Conservation (phyloP, 495 filamentous ascomycete genomes). For the Talaromyces borbonicus region DNA sequence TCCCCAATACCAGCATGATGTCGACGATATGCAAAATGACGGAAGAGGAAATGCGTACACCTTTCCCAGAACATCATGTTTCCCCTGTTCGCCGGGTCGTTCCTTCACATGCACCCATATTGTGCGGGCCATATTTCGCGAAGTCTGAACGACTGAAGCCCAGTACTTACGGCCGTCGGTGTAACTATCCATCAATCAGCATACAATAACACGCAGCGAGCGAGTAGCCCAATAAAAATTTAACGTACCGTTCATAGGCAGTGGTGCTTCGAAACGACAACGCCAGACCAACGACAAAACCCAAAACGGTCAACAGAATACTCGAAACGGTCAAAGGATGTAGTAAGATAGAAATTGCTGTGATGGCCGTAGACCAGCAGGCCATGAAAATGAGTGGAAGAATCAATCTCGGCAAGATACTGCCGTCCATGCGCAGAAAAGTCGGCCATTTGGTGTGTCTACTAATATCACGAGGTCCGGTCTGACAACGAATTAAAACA, state of each 20-base stretch:
- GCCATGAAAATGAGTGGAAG: constrained; percentile 59
- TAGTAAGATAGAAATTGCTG: constrained; percentile 46
- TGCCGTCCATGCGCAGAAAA: constrained; percentile 71
- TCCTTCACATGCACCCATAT: constrained; percentile 71
- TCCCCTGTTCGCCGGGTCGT: constrained; percentile 49
- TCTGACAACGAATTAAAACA: too few species aligned
- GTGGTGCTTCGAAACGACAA: constrained; percentile 77
- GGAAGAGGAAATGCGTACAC: constrained; percentile 27
- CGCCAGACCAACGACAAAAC: constrained; percentile 81
- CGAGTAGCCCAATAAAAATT: background rate
- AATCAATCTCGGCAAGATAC: constrained; percentile 72
- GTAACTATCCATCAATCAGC: constrained; percentile 28
- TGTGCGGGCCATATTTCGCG: constrained; percentile 62
- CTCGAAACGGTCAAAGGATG: constrained; percentile 47
- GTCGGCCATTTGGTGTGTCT: constrained; percentile 75
- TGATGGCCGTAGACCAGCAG: constrained; percentile 61
- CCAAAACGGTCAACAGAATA: constrained; percentile 71
- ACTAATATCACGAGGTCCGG: constrained; percentile 56
- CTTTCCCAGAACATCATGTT: constrained; percentile 64
- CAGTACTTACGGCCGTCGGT: constrained; percentile 69
- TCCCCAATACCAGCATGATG: too few species aligned
- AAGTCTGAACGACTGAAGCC: constrained; percentile 60
- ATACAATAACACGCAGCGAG: background rate
- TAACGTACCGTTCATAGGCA: constrained; percentile 67
- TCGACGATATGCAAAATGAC: too few species aligned